Conservation (phyloP, 2,329 filamentous ascomycete genomes). For the Xylaria sp. region DNA sequence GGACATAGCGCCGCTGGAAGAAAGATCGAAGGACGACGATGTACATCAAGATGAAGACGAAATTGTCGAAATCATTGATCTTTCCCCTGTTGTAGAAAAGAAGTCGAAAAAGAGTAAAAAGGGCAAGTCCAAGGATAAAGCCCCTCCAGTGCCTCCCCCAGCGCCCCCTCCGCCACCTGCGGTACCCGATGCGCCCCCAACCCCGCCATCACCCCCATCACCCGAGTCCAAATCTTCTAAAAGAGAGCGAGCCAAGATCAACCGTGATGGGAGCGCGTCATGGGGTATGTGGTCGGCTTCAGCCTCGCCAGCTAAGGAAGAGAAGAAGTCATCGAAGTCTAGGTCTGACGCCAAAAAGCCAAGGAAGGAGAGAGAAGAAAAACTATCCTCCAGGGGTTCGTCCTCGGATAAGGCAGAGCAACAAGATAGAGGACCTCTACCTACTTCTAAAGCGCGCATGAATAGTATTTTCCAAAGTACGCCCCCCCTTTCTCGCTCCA, state of each 20-base stretch:
- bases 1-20: conserved; percentile 57
- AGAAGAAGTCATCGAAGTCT: conserved; percentile 69
- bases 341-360: conserved; percentile 71
- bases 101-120: conserved; percentile 49
- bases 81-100: conserved; percentile 55
- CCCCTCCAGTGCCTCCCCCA: conserved; percentile 42
- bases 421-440: conserved; percentile 56
- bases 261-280: conserved; percentile 73
- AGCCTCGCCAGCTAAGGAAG: conserved; percentile 65
- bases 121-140: conserved; percentile 52
- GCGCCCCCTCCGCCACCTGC: conserved; percentile 60
- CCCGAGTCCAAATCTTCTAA: conserved; percentile 68
- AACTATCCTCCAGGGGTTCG: conserved; percentile 72
- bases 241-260: conserved; percentile 82
- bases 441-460: conserved; percentile 66
- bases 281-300: conserved; percentile 82
- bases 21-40: conserved; percentile 35
- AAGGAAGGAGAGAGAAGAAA: conserved; percentile 72
- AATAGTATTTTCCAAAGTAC: conserved; percentile 75
- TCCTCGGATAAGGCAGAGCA: conserved; percentile 70
- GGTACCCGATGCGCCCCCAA: conserved; percentile 60
- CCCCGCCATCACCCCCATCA: conserved; percentile 63
- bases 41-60: conserved; percentile 48
- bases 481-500: conserved; percentile 74
- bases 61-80: conserved; percentile 63